Conservation (phyloP, 495 filamentous ascomycete species). For the Cercophora scortea region DNA sequence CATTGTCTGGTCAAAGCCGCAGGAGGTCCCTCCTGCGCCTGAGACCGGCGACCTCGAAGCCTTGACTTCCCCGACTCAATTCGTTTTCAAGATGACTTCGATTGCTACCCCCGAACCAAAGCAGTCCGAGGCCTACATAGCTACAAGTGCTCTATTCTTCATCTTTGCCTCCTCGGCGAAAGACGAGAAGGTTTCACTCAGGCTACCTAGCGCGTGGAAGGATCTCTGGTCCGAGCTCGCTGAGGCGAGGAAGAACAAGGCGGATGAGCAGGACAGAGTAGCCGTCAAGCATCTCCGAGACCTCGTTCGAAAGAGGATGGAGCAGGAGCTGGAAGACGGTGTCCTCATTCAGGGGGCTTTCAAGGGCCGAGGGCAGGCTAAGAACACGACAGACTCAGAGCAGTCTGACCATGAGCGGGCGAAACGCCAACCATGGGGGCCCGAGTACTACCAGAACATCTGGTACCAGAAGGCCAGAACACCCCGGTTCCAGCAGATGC, state of each 20-base stretch:
- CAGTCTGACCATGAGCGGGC: conserved; percentile 30
- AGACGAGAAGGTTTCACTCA: conserved; percentile 77
- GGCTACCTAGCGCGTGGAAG: conserved; percentile 72
- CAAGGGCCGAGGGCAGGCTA: conserved; percentile 50
- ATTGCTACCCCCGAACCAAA: conserved; percentile 66
- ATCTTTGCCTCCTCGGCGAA: conserved; percentile 68
- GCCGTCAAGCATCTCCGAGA: conserved; percentile 54
- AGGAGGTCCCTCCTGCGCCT: conserved; percentile 44
- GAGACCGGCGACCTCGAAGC: conserved; percentile 36
- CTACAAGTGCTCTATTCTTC: conserved; percentile 72
- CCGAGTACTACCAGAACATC: conserved; percentile 49
- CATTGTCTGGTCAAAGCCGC: conserved; percentile 73
- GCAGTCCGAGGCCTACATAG: conserved; percentile 82
- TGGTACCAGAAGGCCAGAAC: conserved; percentile 64
- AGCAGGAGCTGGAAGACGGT: conserved; percentile 60
- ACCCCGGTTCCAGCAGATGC: conserved; percentile 51
- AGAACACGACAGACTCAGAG: conserved; percentile 39
- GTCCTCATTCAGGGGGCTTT: conserved; percentile 66
- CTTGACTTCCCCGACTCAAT: conserved; percentile 30
- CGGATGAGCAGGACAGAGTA: conserved; percentile 59
- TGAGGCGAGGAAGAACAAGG: conserved; percentile 56
- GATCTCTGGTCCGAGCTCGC: conserved; percentile 79
- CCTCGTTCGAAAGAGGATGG: conserved; percentile 48
- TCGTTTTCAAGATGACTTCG: conserved; percentile 60
- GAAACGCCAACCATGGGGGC: conserved; percentile 20